Evolutionary conservation across 2,329 filamentous ascomycete species (phyloP), one percentile per base, ranked within the genome.

Genomic region (Hypoxylon sp.): DNA sequence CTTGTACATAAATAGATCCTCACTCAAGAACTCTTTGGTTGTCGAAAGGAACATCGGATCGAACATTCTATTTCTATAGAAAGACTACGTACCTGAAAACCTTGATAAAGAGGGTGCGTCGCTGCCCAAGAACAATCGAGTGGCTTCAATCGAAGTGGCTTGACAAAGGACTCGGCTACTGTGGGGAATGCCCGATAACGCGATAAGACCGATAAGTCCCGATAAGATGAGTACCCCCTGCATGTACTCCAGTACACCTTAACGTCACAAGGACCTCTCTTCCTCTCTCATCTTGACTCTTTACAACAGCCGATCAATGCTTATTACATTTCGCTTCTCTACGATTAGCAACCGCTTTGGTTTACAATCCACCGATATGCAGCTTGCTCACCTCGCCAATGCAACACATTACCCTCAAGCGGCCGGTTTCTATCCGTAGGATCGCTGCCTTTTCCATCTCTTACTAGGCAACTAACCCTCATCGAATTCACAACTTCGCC

Each of bases 61-160:
- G 19, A n/a, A 33, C 11, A 35, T 44, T 31, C 26, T 31, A 17
- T 19, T 44, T 37, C 17, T 19, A 26, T 24, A 48, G 46, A 31
- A 29, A 44, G 33, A 46, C 33, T 56, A 56, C 47, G 46, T 51
- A 66, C 63, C 63, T 66, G 48, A 65, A 46, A 26, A 26, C 26
- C 26, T 42, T n/a, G 19, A 22, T 22, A 53, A 48, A 44, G 37
- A 63, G 24, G 29, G 68, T 70, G 69, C 70, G 72, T 75, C 70
- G 73, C 68, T 74, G 72, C 71, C 72, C 73, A 72, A 72, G 60
- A 62, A 59, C 52, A 55, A 64, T 60, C 13, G 59, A 54, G 19
- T 29, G 35, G 26, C 56, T 52, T 52, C 42, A 51, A 37, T 31
- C 19, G 19, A 22, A 22, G 19, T 22, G 19, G 29, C 29, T 31